These are phyloP conservation scores for Aethionema arabicum DNA, from an alignment of 345 rosid species.

Conservation along the genomic window DNA sequence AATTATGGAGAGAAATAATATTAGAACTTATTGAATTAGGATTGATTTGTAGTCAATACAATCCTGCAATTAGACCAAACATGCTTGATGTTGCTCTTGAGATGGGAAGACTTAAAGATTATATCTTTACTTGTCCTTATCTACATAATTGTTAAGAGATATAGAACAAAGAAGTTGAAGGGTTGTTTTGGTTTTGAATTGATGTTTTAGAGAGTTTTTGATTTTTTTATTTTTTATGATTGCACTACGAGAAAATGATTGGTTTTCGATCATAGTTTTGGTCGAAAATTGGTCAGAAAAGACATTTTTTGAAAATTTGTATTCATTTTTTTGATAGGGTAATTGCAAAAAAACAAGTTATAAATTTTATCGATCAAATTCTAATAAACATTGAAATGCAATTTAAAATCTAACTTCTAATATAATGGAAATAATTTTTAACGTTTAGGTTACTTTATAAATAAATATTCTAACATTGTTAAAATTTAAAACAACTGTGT, in stretches of 20 bases:
- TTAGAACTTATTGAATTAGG: conserved; percentile 82
- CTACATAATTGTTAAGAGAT: conserved; percentile 22
- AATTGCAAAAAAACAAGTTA: too few species aligned
- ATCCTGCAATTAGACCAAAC: conserved; percentile 75
- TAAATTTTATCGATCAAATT: too few species aligned
- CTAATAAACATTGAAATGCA: too few species aligned
- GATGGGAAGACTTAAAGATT: conserved; percentile 72
- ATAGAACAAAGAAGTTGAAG: conserved; percentile 31
- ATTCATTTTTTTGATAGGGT: conserved; percentile 16
- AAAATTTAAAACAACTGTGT: too few species aligned
- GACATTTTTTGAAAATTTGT: conserved; percentile 2
- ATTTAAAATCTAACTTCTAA: too few species aligned
- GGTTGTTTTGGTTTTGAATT: conserved; percentile 23
- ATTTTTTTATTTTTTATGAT: not conserved
- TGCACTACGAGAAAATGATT: too few species aligned
- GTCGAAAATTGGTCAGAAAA: too few species aligned
- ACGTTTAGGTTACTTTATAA: too few species aligned
- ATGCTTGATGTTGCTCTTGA: conserved; percentile 79
- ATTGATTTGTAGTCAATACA: conserved; percentile 69
- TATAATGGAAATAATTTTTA: too few species aligned
- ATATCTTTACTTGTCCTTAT: conserved; percentile 48
- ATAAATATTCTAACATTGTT: too few species aligned
- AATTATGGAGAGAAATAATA: conserved; percentile 56
- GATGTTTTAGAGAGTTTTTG: conserved; percentile 11
- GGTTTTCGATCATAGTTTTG: too few species aligned